Conservation (phyloP, 2,329 filamentous ascomycete genomes). For the Phialophora verrucosa region DNA sequence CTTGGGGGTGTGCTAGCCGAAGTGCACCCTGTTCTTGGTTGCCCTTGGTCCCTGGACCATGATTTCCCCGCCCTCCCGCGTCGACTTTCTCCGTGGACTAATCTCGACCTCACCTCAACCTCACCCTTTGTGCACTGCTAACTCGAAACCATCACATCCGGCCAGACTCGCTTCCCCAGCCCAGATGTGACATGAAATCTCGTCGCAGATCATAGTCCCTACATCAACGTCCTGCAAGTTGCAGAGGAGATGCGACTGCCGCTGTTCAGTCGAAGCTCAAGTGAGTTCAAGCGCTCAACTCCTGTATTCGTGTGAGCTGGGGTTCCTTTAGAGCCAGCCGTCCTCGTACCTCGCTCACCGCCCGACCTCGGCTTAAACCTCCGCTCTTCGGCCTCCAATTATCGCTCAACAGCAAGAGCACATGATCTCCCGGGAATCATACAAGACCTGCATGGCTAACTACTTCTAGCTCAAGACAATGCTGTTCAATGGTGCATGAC, state of each 20-base stretch:
- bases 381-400: slow-evolving; percentile 7
- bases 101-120: not conserved
- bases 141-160: not conserved
- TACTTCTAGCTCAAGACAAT: not conserved
- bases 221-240: not conserved
- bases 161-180: not conserved
- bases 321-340: not conserved
- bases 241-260: not conserved
- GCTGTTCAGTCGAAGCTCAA: not conserved
- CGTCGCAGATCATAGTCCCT: not conserved
- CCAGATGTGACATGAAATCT: not conserved
- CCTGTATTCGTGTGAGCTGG: not conserved
- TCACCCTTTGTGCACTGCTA: not conserved
- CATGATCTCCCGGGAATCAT: not conserved
- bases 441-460: not conserved
- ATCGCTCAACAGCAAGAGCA: not conserved
- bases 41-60: slow-evolving; percentile 7
- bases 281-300: not conserved
- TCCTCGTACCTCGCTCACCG: not conserved
- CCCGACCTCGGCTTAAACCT: not conserved
- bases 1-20: slow-evolving; percentile 16
- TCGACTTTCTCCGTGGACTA: slow-evolving; percentile 39
- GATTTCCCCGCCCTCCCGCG: slow-evolving; percentile 24
- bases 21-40: slow-evolving; percentile 1
- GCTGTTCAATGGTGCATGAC: not conserved